A percentile compares a stretch with the other conserved stretches of the same genome.
These are phyloP conservation scores for Avena atlantica DNA, from an alignment of 176 grass and related monocot species.

Conservation along the genomic window DNA sequence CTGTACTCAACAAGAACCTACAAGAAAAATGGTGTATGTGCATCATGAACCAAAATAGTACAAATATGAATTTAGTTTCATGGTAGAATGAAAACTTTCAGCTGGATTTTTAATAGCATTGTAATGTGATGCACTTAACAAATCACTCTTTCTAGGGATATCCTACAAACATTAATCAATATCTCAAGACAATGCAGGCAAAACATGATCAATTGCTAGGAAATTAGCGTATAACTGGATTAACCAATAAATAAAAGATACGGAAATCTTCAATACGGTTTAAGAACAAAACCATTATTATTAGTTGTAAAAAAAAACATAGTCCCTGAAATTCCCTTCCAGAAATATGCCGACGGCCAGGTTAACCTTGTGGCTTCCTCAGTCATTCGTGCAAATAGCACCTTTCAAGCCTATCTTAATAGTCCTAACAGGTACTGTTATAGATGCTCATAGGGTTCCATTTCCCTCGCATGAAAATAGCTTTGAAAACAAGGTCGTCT, in stretches of 20 bases:
- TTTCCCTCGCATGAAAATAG: neutral
- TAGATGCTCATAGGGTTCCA: constrained; percentile 17
- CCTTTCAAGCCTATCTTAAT: neutral
- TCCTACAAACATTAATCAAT: neutral
- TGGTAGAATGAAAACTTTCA: constrained; percentile 11
- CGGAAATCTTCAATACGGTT: neutral
- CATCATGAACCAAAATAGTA: constrained; percentile 16
- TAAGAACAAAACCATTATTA: neutral
- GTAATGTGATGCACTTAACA: neutral
- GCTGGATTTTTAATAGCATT: constrained; percentile 17
- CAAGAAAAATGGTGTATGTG: constrained; percentile 19
- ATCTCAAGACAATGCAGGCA: constrained; percentile 1
- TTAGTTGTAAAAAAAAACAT: neutral
- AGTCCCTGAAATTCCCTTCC: neutral
- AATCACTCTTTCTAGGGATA: neutral
- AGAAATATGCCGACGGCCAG: neutral
- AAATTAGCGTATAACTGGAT: neutral
- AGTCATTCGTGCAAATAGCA: neutral
- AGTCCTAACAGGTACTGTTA: neutral
- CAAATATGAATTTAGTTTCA: constrained; percentile 12
- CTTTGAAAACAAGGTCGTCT: constrained; percentile 2
- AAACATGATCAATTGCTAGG: neutral
- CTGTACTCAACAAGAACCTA: constrained; percentile 96
- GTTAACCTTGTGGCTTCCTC: neutral
- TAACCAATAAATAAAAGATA: neutral